Conservation (phyloP, 768 basidiomycete genomes). For the Leccinum truebloodii region DNA sequence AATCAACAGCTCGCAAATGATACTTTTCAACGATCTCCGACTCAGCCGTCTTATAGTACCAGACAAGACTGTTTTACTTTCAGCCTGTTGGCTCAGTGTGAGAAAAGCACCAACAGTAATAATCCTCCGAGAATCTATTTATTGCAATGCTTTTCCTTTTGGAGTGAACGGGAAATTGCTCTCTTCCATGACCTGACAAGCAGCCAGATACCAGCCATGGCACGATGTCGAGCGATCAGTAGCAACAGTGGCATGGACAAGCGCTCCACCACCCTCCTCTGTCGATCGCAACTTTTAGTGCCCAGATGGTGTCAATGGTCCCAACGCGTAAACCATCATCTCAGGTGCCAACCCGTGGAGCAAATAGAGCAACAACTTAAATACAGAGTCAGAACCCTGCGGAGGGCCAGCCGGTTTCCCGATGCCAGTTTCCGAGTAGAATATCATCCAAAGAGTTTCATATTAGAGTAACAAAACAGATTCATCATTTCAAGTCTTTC, state of each 20-base stretch:
- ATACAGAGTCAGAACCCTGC: too few relatives aligned
- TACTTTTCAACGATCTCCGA: slow-evolving; percentile 19
- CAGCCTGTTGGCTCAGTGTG: slow-evolving; percentile 16
- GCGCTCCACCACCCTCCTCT: slow-evolving; percentile 31
- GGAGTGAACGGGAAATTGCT: slow-evolving; percentile 31
- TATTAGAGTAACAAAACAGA: too few relatives aligned
- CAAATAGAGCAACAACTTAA: too few relatives aligned
- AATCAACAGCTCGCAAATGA: background rate
- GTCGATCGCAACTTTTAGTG: slow-evolving; percentile 18
- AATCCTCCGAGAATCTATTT: slow-evolving; percentile 21
- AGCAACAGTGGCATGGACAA: too few relatives aligned
- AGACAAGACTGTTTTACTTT: slow-evolving; percentile 23
- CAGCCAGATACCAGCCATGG: slow-evolving; percentile 34
- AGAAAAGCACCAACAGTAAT: background rate
- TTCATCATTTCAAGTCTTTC: too few relatives aligned
- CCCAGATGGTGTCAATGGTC: too few relatives aligned
- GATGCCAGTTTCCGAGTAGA: too few relatives aligned
- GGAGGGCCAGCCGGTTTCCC: too few relatives aligned
- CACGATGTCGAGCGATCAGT: slow-evolving; percentile 20
- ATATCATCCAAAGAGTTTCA: too few relatives aligned
- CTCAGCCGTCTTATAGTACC: slow-evolving; percentile 19
- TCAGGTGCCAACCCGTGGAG: too few relatives aligned
- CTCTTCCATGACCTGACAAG: slow-evolving; percentile 29
- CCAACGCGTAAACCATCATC: too few relatives aligned
- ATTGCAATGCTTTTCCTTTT: slow-evolving; percentile 30